A percentile compares a stretch with the other conserved stretches of the same genome.
These are phyloP conservation scores for Lipomyces lipofer DNA, from an alignment of 805 yeast species.

Conservation along the genomic window DNA sequence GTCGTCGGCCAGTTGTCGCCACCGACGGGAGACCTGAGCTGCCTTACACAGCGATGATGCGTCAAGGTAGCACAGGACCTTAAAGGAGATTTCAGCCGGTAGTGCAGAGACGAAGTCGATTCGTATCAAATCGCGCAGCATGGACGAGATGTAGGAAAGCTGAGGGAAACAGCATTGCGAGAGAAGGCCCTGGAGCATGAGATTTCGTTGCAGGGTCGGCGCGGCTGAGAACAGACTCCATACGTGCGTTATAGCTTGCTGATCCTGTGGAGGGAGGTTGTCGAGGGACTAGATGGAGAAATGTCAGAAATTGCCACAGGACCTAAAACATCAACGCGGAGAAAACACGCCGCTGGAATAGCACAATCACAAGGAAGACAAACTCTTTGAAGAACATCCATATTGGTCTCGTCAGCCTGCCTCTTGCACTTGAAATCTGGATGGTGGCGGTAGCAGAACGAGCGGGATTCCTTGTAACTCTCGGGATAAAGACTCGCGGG, in stretches of 20 bases:
- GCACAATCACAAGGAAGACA: neutral
- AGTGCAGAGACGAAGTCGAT: slow-evolving; percentile 84
- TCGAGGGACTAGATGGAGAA: slow-evolving; percentile 45
- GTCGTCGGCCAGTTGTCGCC: slow-evolving; percentile 92
- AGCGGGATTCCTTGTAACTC: slow-evolving; percentile 26
- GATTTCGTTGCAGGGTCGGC: slow-evolving; percentile 64
- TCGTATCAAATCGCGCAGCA: slow-evolving; percentile 73
- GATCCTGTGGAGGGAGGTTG: slow-evolving; percentile 58
- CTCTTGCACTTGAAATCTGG: slow-evolving; percentile 80
- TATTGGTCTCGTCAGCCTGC: slow-evolving; percentile 60
- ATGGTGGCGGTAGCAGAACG: slow-evolving; percentile 88
- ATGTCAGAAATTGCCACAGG: slow-evolving; percentile 33
- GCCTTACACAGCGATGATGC: slow-evolving; percentile 92
- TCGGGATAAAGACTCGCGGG: slow-evolving; percentile 29
- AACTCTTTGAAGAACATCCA: slow-evolving; percentile 60
- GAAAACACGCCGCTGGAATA: slow-evolving; percentile 45
- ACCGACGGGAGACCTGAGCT: slow-evolving; percentile 82
- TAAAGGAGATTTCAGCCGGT: slow-evolving; percentile 82
- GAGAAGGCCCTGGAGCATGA: slow-evolving; percentile 79
- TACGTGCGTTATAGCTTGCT: slow-evolving; percentile 73
- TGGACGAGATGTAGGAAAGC: slow-evolving; percentile 78
- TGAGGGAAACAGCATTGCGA: slow-evolving; percentile 95
- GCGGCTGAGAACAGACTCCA: slow-evolving; percentile 84
- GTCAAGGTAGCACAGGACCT: slow-evolving; percentile 84
- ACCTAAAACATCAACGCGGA: slow-evolving; percentile 37